Percentiles rank a stretch among this genome's conserved stretches.
Evolutionary conservation across 202 grass and related monocot genomes (phyloP).

Genomic region (Zizania palustris): DNA sequence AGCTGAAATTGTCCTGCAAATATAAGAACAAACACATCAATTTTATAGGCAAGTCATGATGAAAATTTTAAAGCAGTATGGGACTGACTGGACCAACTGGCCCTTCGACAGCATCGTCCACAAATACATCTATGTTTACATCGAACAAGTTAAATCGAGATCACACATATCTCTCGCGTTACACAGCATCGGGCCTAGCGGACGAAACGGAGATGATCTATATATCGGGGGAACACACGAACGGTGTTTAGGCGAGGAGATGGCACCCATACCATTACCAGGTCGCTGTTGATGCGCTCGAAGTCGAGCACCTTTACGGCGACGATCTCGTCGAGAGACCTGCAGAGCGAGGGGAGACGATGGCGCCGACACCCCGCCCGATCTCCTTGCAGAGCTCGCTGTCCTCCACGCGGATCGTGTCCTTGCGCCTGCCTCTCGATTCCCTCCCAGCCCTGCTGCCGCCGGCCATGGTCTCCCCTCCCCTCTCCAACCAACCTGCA

Average conservation of each 20-base stretch:
- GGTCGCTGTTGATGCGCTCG: constrained; percentile 85
- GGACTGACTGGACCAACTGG: background rate
- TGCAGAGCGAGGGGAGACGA: constrained; percentile 78
- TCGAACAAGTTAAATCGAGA: background rate
- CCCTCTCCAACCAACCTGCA: background rate
- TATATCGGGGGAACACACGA: background rate
- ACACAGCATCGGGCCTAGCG: background rate
- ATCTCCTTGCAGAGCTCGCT: constrained; percentile 87
- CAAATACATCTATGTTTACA: background rate
- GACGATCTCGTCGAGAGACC: constrained; percentile 64
- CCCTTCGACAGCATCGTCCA: background rate
- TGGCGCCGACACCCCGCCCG: constrained; percentile 85
- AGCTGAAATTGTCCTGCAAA: background rate
- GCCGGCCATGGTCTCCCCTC: constrained; percentile 40
- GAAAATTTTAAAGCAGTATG: background rate
- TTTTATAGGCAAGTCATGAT: background rate
- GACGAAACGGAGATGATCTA: background rate
- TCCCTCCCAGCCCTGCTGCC: constrained; percentile 1
- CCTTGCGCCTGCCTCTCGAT: constrained; percentile 79
- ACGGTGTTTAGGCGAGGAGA: background rate
- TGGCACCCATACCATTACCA: constrained; percentile 48
- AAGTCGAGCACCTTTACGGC: constrained; percentile 97
- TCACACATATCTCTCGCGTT: background rate
- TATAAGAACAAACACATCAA: background rate
- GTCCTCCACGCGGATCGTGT: constrained; percentile 73